Percentiles rank a stretch among this genome's conserved stretches.
Conservation (phyloP, 352 stramenopile species). For the Blastocystis sp. region DNA sequence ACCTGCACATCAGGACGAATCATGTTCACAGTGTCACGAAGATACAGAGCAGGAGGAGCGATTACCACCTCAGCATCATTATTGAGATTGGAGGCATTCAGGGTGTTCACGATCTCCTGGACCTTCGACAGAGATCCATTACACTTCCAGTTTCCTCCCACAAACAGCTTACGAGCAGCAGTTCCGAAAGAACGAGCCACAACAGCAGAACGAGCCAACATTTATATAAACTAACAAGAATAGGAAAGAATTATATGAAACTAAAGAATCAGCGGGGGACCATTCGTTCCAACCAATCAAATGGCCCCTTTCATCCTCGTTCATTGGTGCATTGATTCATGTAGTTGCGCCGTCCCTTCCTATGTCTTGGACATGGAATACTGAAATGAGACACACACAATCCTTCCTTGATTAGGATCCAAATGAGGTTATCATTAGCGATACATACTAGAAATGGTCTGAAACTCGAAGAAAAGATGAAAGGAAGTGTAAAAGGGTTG, state of each 20-base stretch:
- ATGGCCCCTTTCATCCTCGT: background rate
- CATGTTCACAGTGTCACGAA: constrained; percentile 71
- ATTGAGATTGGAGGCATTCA: constrained; percentile 68
- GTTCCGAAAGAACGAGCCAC: constrained; percentile 49
- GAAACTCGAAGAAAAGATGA: no score
- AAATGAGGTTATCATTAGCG: no score
- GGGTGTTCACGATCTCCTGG: constrained; percentile 66
- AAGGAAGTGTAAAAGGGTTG: no score
- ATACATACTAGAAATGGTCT: no score
- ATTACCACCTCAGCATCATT: constrained; percentile 86
- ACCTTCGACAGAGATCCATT: constrained; percentile 77
- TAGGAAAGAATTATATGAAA: background rate
- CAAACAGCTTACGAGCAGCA: constrained; percentile 86
- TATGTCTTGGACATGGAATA: no score
- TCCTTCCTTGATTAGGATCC: no score
- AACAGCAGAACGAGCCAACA: constrained; percentile 49
- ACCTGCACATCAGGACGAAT: constrained; percentile 67
- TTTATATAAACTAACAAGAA: background rate
- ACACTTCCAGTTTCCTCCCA: constrained; percentile 99
- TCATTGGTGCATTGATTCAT: background rate
- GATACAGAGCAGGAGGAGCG: constrained; percentile 84
- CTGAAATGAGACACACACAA: no score
- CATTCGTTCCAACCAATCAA: background rate
- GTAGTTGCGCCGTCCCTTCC: background rate
- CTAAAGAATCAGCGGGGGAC: background rate